Evolutionary conservation across 78 protist genomes (phyloP), one percentile per base, ranked within the genome.

Genomic region (Dictyostelium purpureum): DNA sequence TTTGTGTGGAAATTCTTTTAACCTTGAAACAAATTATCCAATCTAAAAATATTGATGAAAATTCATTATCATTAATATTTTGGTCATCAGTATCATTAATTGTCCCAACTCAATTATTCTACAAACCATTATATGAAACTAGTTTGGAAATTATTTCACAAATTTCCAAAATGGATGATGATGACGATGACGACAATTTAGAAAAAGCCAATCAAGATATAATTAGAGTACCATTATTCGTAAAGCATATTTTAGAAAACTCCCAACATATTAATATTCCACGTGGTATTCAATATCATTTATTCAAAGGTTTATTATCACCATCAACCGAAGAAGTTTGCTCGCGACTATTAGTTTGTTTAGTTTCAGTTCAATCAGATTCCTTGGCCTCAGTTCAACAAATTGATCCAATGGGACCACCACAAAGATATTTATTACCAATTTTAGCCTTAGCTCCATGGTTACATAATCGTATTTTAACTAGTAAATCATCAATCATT

Each of bases 241-340:
- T 43, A 4, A 19, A 31, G 31, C 57, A 85, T 21, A 43, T 28
- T 24, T 73, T 47, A 19, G 63, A 12, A 24, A 59, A 7, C 49
- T 63, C 91, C 57, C 52, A 70, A n/a, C 73, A 85, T 11, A 56
- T 82, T 26, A 7, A 43, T 0, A 85, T 85, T 33, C 91, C 91
- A 56, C 52, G 91, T 43, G 91, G 81, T 21, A 73, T 73, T 16
- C 91, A 85, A 33, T 85, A 85, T 45, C 91, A 85, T 61, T 66
- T 85, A 4, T 85, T 73, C 47, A 85, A 85, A 45, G 90, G 91
- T 43, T 57, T 85, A 16, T 45, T 73, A 31, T 49, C 74, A 45
- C 77, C 80, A 28, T 43, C 6, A 9, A 73, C 91, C 0, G 91
- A 85, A 33, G 91, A 85, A 19, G 40, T 59, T 21, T 31, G 75